Conservation (phyloP, 345 rosid species). For the Eucalyptus cloeziana region DNA sequence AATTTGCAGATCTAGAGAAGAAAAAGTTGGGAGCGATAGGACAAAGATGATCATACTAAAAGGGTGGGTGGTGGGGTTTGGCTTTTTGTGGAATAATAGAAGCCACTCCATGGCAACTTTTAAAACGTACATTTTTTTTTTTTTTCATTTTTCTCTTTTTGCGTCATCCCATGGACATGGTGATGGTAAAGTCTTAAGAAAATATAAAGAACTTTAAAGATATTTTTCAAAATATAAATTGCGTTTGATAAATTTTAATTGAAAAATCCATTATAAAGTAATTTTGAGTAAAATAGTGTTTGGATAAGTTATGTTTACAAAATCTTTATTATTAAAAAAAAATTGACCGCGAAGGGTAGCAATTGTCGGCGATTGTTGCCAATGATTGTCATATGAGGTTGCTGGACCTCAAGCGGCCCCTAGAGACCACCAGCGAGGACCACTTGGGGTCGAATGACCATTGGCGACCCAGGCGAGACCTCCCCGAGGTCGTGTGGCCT, state of each 20-base stretch:
- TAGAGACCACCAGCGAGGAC: fast-evolving
- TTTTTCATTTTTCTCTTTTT: not conserved
- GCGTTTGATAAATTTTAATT: fast-evolving
- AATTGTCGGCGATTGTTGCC: fast-evolving
- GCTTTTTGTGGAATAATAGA: not conserved
- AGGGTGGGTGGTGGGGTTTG: not conserved
- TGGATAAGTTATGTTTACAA: no score
- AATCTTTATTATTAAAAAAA: fast-evolving
- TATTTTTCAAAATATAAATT: no score
- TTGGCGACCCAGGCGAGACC: fast-evolving
- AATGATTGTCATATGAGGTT: fast-evolving
- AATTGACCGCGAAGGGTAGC: fast-evolving
- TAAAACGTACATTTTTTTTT: not conserved
- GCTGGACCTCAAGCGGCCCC: fast-evolving
- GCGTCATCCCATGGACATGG: not conserved
- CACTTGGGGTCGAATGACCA: fast-evolving
- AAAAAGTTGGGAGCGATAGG: not conserved
- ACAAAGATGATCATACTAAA: not conserved
- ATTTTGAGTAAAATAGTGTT: fast-evolving
- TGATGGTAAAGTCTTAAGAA: fast-evolving
- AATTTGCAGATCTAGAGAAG: not conserved
- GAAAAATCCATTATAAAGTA: fast-evolving
- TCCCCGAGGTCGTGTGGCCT: fast-evolving
- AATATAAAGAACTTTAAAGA: fast-evolving
- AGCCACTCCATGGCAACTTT: not conserved